phyloP scores from a whole-genome alignment of 192 early-diverging fungal genomes.

The Fimicolochytrium jonesii region DNA sequence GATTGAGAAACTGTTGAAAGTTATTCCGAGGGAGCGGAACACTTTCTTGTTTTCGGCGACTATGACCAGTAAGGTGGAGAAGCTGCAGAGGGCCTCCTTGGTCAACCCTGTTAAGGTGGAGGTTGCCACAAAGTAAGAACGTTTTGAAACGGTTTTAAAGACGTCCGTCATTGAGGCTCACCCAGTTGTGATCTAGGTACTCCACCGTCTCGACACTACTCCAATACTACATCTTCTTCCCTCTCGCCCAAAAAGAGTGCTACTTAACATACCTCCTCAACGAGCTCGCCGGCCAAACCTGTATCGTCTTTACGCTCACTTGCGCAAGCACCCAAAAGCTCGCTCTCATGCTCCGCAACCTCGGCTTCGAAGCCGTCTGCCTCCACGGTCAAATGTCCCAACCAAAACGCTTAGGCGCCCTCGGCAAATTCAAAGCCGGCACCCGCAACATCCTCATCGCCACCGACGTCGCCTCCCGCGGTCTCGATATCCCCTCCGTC shows the following conservation, averaged over 20 bases:
- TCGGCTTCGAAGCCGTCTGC: slow-evolving; percentile 92
- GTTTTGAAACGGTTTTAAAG: neutral
- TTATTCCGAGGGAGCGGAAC: slow-evolving; percentile 86
- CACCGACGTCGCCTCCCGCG: slow-evolving; percentile 87
- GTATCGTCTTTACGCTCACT: slow-evolving; percentile 91
- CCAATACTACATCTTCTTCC: slow-evolving; percentile 97
- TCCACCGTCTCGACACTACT: slow-evolving; percentile 88
- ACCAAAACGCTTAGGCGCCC: slow-evolving; percentile 85
- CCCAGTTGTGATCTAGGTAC: slow-evolving; percentile 57
- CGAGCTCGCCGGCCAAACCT: slow-evolving; percentile 82
- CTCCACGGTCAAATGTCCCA: slow-evolving; percentile 92
- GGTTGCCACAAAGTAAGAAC: slow-evolving; percentile 79
- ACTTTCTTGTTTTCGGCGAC: slow-evolving; percentile 96
- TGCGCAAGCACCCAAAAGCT: slow-evolving; percentile 83
- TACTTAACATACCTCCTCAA: slow-evolving; percentile 92
- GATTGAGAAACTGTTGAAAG: slow-evolving; percentile 90
- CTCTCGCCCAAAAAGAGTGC: slow-evolving; percentile 91
- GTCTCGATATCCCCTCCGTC: slow-evolving; percentile 94
- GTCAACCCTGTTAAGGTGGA: slow-evolving; percentile 90
- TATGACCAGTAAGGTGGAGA: slow-evolving; percentile 98
- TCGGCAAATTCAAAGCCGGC: slow-evolving; percentile 93
- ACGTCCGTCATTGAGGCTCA: too few relatives aligned
- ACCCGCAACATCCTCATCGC: slow-evolving; percentile 84
- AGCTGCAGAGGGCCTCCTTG: slow-evolving; percentile 90
- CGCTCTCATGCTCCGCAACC: slow-evolving; percentile 79